Conservation (phyloP, 2,329 filamentous ascomycete genomes). For the Simplicillium aogashimaense region DNA sequence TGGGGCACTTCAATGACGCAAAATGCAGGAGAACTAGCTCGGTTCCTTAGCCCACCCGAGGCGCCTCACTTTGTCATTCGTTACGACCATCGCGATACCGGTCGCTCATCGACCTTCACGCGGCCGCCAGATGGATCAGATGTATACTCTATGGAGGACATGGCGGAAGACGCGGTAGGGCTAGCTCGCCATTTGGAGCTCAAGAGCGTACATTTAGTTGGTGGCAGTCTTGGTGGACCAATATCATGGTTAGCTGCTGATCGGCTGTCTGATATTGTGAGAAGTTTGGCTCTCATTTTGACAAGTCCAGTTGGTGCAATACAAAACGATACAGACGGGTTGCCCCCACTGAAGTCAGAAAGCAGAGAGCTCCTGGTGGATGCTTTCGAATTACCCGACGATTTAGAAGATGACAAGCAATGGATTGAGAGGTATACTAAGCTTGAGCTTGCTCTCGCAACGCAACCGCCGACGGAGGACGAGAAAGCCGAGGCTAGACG, state of each 20-base stretch:
- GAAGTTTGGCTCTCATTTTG: conserved; percentile 14
- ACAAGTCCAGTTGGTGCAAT: conserved; percentile 12
- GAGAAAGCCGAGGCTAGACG: conserved; percentile 8
- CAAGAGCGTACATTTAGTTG: conserved; percentile 14
- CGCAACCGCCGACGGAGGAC: conserved; percentile 7
- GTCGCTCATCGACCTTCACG: conserved; percentile 14
- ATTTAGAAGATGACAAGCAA: conserved; percentile 8
- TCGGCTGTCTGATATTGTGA: conserved; percentile 7
- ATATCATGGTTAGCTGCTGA: conserved; percentile 13
- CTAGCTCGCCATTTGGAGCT: conserved; percentile 15
- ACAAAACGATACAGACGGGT: conserved; percentile 8
- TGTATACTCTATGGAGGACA: conserved; percentile 14
- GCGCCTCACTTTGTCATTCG: conserved; percentile 11
- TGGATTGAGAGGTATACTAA: conserved; percentile 8
- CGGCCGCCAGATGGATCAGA: conserved; percentile 8
- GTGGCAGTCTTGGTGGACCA: conserved; percentile 15
- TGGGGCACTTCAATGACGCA: conserved; percentile 14
- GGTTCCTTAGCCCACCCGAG: conserved; percentile 8
- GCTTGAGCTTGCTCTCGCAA: conserved; percentile 6
- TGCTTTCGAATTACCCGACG: conserved; percentile 3
- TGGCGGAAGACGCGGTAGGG: conserved; percentile 17
- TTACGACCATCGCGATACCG: conserved; percentile 15
- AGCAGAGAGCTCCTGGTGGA: conserved; percentile 2
- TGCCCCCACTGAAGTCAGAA: conserved; percentile 6
- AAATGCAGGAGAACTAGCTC: conserved; percentile 12